Evolutionary conservation across 169 alveolate species (phyloP).

Genomic region (Plasmodium relictum): DNA sequence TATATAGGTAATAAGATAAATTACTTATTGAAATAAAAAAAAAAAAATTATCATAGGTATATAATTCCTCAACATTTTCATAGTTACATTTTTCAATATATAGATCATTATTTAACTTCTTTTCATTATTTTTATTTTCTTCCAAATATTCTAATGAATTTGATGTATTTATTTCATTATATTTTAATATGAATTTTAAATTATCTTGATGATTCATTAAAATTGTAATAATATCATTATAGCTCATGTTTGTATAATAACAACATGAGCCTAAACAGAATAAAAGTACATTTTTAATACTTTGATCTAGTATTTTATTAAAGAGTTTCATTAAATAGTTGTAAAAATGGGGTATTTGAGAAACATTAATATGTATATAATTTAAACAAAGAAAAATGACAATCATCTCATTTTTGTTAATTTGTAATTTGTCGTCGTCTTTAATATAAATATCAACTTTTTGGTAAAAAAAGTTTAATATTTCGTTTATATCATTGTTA

Average conservation of each 20-base stretch:
- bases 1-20: conserved; percentile 52
- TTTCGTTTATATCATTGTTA: conserved; percentile 67
- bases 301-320: conserved; percentile 1
- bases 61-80: background rate
- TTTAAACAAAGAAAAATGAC: conserved; percentile 63
- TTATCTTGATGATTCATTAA: conserved; percentile 16
- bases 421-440: conserved; percentile 27
- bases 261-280: conserved; percentile 70
- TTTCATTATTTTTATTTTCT: background rate
- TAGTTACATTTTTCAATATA: background rate
- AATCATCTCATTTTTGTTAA: conserved; percentile 50
- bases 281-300: conserved; percentile 35
- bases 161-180: background rate
- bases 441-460: conserved; percentile 41
- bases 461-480: conserved; percentile 40
- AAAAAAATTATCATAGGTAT: conserved; percentile 25
- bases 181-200: conserved; percentile 5
- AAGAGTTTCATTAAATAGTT: conserved; percentile 2
- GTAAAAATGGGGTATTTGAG: conserved; percentile 53
- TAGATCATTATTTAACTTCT: background rate
- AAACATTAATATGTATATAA: conserved; percentile 60
- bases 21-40: conserved; percentile 61
- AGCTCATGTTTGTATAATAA: conserved; percentile 37
- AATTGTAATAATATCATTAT: conserved; percentile 16
- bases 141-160: background rate